Base-by-base conservation (phyloP, 352 stramenopile species). In the Globisporangium alternatum region DNA sequence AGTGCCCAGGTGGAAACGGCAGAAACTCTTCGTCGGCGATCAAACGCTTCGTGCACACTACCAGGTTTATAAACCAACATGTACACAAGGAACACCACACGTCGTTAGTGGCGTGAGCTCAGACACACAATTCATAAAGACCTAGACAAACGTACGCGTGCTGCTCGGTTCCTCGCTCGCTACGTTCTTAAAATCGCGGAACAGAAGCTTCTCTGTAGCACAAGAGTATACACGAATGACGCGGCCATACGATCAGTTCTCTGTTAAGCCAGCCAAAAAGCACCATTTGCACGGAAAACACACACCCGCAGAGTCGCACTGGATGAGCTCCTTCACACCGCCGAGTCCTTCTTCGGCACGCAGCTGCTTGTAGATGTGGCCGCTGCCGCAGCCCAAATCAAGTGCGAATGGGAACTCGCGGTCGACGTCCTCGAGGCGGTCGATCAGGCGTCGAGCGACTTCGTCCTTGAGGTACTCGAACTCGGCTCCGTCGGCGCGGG, bases 1-100 rank as follows among this genome's bases (percentile, higher is more conserved):
- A 99, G 52, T 97, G 97, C 22, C 85, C 78, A n/a, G 88, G 86
- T 2, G 91, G 87, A 77, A 99, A 99, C 6, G 96, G 95, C 28
- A 99, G 76, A 57, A 91, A 95, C 60, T 97, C 95, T 69, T 98
- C 93, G 71, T 99, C 94, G 35, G 83, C 88, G 21, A 84, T 71
- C 54, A 97, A 33, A 30, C 93, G 79, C 69, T 83, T 76, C 28
- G 83, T 96, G 51, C 78, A 37, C 66, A 94, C 85, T 95, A 51
- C 25, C 64, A 54, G 12, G 4, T 25, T 25, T 44, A 22, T 31
- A 62, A 44, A 39, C 45, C 30, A 66, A 25, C 31, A 70, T 30
- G 30, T 65, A 64, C 9, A 47, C 60, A 12, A 48, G 33, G 25
- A 56, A 17, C 57, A 47, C 0, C 41, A 22, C 17, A 47, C 41